A percentile compares a stretch with the other conserved stretches of the same genome.
Conservation (phyloP, 176 grass and related monocot species). For the Microstegium vimineum region DNA sequence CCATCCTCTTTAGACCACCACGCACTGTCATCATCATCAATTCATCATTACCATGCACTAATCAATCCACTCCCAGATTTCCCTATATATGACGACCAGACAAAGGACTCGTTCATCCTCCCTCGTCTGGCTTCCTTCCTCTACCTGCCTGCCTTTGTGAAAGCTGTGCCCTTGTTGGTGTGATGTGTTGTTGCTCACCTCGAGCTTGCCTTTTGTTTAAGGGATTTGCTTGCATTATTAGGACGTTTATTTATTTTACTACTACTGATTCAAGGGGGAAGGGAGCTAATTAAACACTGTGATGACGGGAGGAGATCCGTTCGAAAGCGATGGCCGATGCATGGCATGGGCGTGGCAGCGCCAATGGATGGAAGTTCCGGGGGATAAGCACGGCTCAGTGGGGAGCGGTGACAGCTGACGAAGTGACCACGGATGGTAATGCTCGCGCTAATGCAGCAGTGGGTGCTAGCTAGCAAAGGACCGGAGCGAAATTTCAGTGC, state of each 20-base stretch:
- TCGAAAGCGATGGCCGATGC: not conserved
- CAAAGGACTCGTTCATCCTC: not conserved
- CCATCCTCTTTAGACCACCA: not conserved
- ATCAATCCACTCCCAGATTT: not conserved
- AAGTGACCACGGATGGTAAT: too few species aligned
- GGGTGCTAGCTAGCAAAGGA: not conserved
- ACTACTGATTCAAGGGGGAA: not conserved
- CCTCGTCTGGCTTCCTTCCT: not conserved
- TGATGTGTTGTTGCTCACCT: not conserved
- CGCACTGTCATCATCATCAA: not conserved
- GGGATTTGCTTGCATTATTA: not conserved
- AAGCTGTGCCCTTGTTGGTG: not conserved
- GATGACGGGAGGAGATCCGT: not conserved
- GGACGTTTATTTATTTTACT: not conserved
- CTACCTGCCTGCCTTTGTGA: not conserved
- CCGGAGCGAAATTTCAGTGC: too few species aligned
- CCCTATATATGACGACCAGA: too few species aligned
- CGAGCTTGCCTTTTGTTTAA: not conserved
- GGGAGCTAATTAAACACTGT: not conserved
- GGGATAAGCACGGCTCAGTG: conserved; percentile 7
- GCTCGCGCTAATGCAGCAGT: not conserved
- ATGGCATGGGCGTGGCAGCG: not conserved
- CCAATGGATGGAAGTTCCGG: not conserved
- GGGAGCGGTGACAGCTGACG: not conserved
- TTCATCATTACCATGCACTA: not conserved